Evolutionary conservation across 169 alveolate genomes (phyloP).

Genomic region (Sarcocystis neurona): DNA sequence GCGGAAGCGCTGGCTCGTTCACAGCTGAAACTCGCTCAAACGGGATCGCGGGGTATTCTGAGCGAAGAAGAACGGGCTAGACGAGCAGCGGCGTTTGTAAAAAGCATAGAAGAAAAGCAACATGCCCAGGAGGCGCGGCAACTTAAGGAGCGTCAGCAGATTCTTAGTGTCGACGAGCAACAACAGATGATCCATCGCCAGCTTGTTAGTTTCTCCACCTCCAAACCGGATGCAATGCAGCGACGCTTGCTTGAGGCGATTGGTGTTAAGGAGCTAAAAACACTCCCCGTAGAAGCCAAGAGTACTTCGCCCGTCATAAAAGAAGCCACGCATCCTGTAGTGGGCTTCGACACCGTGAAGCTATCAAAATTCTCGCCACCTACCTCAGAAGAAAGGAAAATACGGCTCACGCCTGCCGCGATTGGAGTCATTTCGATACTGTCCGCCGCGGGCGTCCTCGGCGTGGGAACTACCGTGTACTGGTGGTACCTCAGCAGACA

Average conservation of each 20-base stretch:
- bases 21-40: no score
- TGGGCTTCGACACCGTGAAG: not conserved
- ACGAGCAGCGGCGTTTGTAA: slow-evolving; percentile 17
- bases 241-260: not conserved
- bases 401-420: not conserved
- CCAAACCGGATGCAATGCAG: not conserved
- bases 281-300: not conserved
- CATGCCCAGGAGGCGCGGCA: not conserved
- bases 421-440: not conserved
- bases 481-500: no score
- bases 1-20: no score
- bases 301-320: not conserved
- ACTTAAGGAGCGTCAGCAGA: not conserved
- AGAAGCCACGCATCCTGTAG: not conserved
- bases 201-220: not conserved
- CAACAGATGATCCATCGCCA: not conserved
- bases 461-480: no score
- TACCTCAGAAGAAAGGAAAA: not conserved
- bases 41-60: no score
- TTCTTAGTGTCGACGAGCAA: not conserved
- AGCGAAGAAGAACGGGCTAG: not conserved
- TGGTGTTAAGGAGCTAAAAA: not conserved
- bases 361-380: not conserved
- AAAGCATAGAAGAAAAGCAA: not conserved
- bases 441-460: not conserved